Evolutionary conservation across 2,329 filamentous ascomycete genomes (phyloP), one percentile per base, ranked within the genome.

Genomic region (Ophiostoma ips): DNA sequence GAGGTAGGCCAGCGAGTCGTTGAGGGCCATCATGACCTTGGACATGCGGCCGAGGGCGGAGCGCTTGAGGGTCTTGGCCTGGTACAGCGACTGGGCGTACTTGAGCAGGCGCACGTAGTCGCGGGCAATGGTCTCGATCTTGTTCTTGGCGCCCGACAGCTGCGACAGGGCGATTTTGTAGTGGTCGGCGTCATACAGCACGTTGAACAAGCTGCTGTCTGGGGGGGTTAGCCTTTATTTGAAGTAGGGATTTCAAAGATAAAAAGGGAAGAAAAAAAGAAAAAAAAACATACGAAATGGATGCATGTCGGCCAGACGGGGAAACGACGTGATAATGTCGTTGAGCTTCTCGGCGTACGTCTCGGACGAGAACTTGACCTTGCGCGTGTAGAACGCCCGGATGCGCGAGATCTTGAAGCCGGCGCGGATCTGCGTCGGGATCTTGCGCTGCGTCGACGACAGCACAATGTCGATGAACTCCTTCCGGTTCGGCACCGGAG

Each of bases 401-500:
- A 96, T 95, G 76, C 90, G 81, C 64, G 81, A 86, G 65, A 96
- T 95, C 69, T 95, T 84, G 75, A 98, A 98, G 53, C 92, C 92
- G 37, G 89, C 80, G 61, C 92, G 81, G 64, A 98, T 96, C 72
- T 95, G 46, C 0, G 64, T 98, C 13, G 92, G 92, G 56, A 98
- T 74, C 55, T 90, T 83, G 63, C 90, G 78, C 75, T 96, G 90
- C 5, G 88, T 95, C 59, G 92, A 77, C 63, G 86, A 94, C 61
- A 98, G 77, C 57, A 96, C 89, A 65, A 98, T 95, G 69, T 98
- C 92, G 60, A 98, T 76, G 63, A 98, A 96, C 70, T 98, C 92
- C 72, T 94, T 84, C 66, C 83, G 83, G 61, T 86, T 94, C 52
- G 90, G 90, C 58, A 94, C 87, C 57, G 87, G 87, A 55, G 84